Evolutionary conservation across 78 protist species (phyloP).

Genomic region (Andalucia godoyi): DNA sequence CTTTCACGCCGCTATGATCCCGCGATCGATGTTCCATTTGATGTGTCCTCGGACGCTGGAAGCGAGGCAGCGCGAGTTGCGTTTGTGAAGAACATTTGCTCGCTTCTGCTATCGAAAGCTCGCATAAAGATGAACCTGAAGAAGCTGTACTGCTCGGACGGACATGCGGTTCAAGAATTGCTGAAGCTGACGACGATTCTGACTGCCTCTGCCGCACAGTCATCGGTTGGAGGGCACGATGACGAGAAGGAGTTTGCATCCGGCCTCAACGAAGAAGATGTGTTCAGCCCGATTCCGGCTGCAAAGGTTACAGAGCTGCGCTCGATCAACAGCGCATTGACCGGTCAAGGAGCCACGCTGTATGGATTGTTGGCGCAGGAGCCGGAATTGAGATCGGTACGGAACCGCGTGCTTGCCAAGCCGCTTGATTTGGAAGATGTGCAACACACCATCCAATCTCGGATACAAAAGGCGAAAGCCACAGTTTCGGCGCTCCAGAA

Average conservation of each 20-base stretch:
- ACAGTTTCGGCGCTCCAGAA: neutral
- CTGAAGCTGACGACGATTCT: conserved; percentile 32
- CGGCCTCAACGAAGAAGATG: neutral
- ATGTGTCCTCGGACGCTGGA: neutral
- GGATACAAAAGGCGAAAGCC: neutral
- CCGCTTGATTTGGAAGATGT: neutral
- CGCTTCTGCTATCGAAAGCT: conserved; percentile 4
- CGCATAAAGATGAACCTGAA: conserved; percentile 36
- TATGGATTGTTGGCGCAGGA: neutral
- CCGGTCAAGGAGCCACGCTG: neutral
- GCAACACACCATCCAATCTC: neutral
- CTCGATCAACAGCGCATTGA: neutral
- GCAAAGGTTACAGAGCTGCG: neutral
- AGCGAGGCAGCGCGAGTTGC: conserved; percentile 20
- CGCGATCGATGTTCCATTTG: neutral
- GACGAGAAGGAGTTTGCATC: neutral
- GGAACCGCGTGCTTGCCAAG: neutral
- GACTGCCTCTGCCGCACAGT: neutral
- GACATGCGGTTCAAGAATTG: conserved; percentile 50
- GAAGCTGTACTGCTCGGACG: conserved; percentile 40
- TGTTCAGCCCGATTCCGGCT: neutral
- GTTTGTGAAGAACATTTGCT: conserved; percentile 2
- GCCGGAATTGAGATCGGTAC: neutral
- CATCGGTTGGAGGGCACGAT: neutral
- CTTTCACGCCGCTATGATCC: conserved; percentile 29